A percentile compares a stretch with the other conserved stretches of the same genome.
Conservation (phyloP, 2,329 filamentous ascomycete genomes). For the Fusarium sp. region DNA sequence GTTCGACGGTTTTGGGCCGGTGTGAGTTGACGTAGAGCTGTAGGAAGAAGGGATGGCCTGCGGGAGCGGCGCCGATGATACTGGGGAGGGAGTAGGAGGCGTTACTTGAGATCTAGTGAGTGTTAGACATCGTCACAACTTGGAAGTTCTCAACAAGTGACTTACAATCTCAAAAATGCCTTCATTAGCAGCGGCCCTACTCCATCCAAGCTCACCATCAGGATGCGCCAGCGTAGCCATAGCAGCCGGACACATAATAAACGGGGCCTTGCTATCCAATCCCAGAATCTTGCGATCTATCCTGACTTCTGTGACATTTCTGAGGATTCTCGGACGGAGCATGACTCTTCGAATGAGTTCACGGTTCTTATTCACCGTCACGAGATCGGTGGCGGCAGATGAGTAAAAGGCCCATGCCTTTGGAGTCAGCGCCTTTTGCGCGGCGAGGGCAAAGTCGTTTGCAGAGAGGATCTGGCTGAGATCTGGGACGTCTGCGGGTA, state of each 20-base stretch:
- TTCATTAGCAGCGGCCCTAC: conserved; percentile 46
- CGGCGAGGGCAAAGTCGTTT: conserved; percentile 71
- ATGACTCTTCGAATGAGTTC: conserved; percentile 67
- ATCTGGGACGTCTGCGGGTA: conserved; percentile 32
- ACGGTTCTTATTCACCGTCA: conserved; percentile 69
- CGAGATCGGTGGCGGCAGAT: conserved; percentile 73
- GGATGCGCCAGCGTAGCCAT: conserved; percentile 74
- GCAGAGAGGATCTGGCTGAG: conserved; percentile 48
- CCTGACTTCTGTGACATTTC: conserved; percentile 66
- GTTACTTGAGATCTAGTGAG: conserved; percentile 44
- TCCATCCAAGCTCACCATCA: conserved; percentile 67
- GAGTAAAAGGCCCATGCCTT: conserved; percentile 80
- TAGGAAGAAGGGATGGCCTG: conserved; percentile 47
- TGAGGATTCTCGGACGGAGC: conserved; percentile 70
- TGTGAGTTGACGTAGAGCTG: conserved; percentile 69
- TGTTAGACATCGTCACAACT: background rate
- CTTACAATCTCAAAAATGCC: conserved; percentile 49
- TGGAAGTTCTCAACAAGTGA: background rate
- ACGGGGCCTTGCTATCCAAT: conserved; percentile 62
- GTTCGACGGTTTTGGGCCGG: conserved; percentile 61
- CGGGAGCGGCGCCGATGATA: conserved; percentile 45
- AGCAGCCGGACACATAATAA: conserved; percentile 75
- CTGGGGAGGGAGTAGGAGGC: conserved; percentile 46
- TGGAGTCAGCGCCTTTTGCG: conserved; percentile 65
- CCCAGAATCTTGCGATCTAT: conserved; percentile 69